phyloP scores from a whole-genome alignment of 2,329 filamentous ascomycete species.

The Exserohilum turcica region DNA sequence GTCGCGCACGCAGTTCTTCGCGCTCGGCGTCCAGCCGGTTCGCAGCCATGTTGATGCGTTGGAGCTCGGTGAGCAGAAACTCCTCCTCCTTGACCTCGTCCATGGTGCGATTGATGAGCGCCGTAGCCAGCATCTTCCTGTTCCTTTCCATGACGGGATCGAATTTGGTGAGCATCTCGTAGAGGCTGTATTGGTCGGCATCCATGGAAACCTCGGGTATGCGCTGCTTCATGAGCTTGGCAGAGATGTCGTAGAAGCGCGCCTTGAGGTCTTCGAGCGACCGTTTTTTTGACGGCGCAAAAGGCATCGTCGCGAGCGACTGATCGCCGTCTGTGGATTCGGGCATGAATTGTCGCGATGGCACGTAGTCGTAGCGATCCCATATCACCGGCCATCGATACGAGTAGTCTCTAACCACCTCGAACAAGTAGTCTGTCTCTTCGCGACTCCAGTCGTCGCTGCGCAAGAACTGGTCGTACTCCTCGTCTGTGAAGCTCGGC shows the following conservation, averaged over 20 bases:
- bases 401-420: constrained; percentile 76
- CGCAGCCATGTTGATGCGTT: constrained; percentile 85
- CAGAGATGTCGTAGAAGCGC: constrained; percentile 86
- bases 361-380: constrained; percentile 84
- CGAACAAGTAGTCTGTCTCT: constrained; percentile 90
- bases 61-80: constrained; percentile 84
- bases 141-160: constrained; percentile 77
- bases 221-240: constrained; percentile 49
- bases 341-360: constrained; percentile 35
- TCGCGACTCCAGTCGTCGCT: constrained; percentile 84
- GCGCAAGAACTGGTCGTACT: constrained; percentile 77
- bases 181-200: constrained; percentile 76
- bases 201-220: constrained; percentile 68
- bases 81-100: constrained; percentile 94
- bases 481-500: constrained; percentile 82
- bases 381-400: constrained; percentile 89
- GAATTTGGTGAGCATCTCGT: constrained; percentile 86
- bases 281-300: constrained; percentile 59
- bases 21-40: constrained; percentile 87
- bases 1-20: constrained; percentile 80
- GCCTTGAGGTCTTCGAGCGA: constrained; percentile 90
- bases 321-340: constrained; percentile 28
- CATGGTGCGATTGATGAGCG: constrained; percentile 76
- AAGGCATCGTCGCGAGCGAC: constrained; percentile 41
- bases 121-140: constrained; percentile 83